phyloP scores from a whole-genome alignment of 306 rosid species.

The Pterocarpus macrocarpus region DNA sequence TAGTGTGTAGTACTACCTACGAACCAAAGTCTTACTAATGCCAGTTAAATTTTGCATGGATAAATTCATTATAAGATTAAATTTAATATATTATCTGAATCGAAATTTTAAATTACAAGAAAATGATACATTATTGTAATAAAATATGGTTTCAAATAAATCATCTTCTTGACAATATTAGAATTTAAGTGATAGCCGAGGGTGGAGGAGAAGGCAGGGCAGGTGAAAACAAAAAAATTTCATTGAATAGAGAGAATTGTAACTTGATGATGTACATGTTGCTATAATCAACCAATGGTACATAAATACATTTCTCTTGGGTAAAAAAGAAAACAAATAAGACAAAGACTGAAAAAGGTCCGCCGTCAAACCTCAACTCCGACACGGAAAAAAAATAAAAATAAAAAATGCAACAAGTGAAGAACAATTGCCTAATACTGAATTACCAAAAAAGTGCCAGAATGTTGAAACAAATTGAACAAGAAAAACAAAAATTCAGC shows the following conservation, averaged over 20 bases:
- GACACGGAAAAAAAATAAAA: not conserved
- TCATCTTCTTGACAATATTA: too few relatives aligned
- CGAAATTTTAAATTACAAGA: too few relatives aligned
- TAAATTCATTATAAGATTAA: too few relatives aligned
- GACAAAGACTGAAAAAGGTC: not conserved
- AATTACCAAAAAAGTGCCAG: constrained; percentile 8
- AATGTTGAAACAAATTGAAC: constrained; percentile 7
- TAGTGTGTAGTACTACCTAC: too few relatives aligned
- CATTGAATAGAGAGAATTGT: constrained; percentile 11
- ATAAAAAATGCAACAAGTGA: not conserved
- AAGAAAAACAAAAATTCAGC: not conserved
- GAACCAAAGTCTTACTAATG: too few relatives aligned
- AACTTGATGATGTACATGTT: not conserved
- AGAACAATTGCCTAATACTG: not conserved
- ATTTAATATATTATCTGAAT: too few relatives aligned
- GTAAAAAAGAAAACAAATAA: not conserved
- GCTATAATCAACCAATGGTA: not conserved
- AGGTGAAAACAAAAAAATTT: not conserved
- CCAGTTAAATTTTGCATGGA: too few relatives aligned
- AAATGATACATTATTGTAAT: too few relatives aligned
- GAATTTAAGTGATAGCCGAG: too few relatives aligned
- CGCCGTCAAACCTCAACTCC: constrained; percentile 2
- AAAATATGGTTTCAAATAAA: too few relatives aligned
- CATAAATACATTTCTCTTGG: constrained; percentile 36
- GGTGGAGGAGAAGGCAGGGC: too few relatives aligned